Percentiles rank a stretch among this genome's conserved stretches.
Evolutionary conservation across 345 rosid genomes (phyloP).

Genomic region (Cardiospermum halicacabum): DNA sequence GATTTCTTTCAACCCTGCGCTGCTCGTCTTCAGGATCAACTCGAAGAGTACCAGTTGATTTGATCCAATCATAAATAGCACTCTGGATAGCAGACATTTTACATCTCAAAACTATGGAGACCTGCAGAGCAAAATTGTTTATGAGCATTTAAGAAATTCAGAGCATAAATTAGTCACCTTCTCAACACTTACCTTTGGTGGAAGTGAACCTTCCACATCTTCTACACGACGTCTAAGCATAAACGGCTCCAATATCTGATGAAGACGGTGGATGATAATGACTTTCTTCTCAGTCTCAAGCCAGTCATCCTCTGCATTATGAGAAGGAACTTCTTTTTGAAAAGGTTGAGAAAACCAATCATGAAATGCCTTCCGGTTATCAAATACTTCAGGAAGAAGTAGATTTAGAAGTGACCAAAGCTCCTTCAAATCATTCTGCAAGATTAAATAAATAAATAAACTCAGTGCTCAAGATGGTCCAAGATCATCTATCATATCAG

Average conservation of each 20-base stretch:
- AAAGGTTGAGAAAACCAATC: constrained; percentile 99
- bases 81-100: constrained; percentile 98
- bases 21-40: constrained; percentile 96
- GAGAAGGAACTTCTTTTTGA: constrained; percentile 77
- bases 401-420: constrained; percentile 99
- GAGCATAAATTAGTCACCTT: constrained; percentile 8
- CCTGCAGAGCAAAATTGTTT: constrained; percentile 50
- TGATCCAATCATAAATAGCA: constrained; percentile 98
- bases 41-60: constrained; percentile 92
- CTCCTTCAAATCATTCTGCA: constrained; percentile 98
- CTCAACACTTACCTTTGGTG: constrained; percentile 74
- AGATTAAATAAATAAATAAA: constrained; percentile 7
- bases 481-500: neutral
- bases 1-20: constrained; percentile 68
- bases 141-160: constrained; percentile 21
- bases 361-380: constrained; percentile 98
- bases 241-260: constrained; percentile 98
- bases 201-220: constrained; percentile 99
- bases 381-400: constrained; percentile 99
- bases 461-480: constrained; percentile 3
- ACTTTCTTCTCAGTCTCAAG: constrained; percentile 99
- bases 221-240: constrained; percentile 99
- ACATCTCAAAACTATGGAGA: constrained; percentile 85
- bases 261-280: constrained; percentile 96
- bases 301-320: constrained; percentile 98